Percentiles rank a stretch among this genome's conserved stretches.
Evolutionary conservation across 495 filamentous ascomycete species (phyloP).

Genomic region (Penicillium canescens): DNA sequence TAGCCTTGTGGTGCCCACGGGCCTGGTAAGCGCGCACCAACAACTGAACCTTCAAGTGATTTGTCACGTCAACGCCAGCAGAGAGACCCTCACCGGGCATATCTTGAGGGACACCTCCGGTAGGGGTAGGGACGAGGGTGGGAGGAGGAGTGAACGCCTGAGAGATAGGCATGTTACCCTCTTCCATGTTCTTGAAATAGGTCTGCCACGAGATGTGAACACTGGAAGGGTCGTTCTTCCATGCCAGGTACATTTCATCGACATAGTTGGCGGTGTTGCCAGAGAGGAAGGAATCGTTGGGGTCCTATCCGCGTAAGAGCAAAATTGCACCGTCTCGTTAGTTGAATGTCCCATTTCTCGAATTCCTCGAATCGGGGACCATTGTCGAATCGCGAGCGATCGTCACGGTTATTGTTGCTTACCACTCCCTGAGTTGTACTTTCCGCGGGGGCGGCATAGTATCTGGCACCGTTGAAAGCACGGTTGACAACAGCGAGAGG

Average conservation of each 20-base stretch:
- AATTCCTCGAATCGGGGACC: conserved; percentile 9
- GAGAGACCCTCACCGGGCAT: conserved; percentile 70
- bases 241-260: conserved; percentile 98
- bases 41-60: conserved; percentile 97
- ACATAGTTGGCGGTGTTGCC: conserved; percentile 98
- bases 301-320: conserved; percentile 53
- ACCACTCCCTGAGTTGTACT: conserved; percentile 33
- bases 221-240: conserved; percentile 89
- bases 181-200: conserved; percentile 99
- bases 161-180: conserved; percentile 93
- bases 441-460: conserved; percentile 60
- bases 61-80: conserved; percentile 80
- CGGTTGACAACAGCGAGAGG: conserved; percentile 44
- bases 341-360: conserved; percentile 15
- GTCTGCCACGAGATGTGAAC: conserved; percentile 99
- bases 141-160: conserved; percentile 96
- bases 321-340: conserved; percentile 27
- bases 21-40: conserved; percentile 97
- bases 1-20: conserved; percentile 95
- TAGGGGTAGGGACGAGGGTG: conserved; percentile 77
- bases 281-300: conserved; percentile 91
- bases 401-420: conserved; percentile 20
- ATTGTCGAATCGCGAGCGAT: conserved; percentile 12
- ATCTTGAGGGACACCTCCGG: conserved; percentile 74
- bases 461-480: conserved; percentile 36